These are phyloP conservation scores for Hanseniaspora valbyensis DNA, from an alignment of 805 yeast species.

Conservation along the genomic window DNA sequence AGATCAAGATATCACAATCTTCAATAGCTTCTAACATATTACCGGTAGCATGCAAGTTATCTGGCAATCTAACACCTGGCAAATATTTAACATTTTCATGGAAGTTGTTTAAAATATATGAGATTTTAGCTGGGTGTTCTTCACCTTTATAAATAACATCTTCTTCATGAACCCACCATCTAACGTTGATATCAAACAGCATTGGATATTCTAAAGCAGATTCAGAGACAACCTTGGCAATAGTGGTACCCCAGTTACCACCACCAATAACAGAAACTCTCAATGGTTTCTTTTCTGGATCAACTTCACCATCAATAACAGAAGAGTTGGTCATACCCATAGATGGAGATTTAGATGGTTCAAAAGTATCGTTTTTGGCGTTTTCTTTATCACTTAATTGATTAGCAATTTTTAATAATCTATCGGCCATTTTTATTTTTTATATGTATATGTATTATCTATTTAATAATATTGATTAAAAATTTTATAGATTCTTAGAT, in stretches of 20 bases:
- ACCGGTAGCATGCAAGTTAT: conserved; percentile 81
- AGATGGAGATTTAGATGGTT: conserved; percentile 9
- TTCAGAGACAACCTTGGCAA: conserved; percentile 90
- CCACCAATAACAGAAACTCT: conserved; percentile 78
- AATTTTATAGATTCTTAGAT: no score
- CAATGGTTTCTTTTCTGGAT: conserved; percentile 30
- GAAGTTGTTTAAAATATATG: conserved; percentile 77
- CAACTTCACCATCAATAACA: conserved; percentile 16
- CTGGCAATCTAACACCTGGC: conserved; percentile 78
- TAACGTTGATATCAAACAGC: conserved; percentile 54
- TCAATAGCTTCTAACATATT: conserved; percentile 62
- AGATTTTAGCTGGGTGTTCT: conserved; percentile 39
- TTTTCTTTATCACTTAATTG: conserved; percentile 2
- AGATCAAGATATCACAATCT: conserved; percentile 76
- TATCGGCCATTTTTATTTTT: conserved; percentile 15
- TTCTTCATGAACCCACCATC: conserved; percentile 97
- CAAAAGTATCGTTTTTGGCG: not conserved
- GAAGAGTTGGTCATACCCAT: conserved; percentile 14
- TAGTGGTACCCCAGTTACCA: conserved; percentile 97
- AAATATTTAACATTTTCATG: conserved; percentile 93
- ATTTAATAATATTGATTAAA: no score
- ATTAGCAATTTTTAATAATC: conserved; percentile 12
- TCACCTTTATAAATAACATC: conserved; percentile 46
- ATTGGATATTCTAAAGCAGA: conserved; percentile 47
- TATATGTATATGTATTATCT: not conserved